phyloP scores from a whole-genome alignment of 805 yeast species.

The Candida ponderosae region DNA sequence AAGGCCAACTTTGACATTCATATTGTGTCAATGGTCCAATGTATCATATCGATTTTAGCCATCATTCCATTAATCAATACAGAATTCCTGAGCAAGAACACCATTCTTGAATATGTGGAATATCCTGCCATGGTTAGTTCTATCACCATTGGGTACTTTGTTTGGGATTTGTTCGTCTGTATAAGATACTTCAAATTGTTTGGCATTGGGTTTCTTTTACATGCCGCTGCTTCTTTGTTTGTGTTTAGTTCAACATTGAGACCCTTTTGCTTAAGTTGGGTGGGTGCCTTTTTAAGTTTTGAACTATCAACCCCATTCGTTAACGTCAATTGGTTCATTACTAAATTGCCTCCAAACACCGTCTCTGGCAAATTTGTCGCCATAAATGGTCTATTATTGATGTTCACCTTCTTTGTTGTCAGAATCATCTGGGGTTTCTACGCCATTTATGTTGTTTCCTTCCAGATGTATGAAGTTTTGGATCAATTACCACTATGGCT shows the following conservation, averaged over 20 bases:
- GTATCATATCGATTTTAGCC: constrained; percentile 51
- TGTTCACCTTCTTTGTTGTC: constrained; percentile 64
- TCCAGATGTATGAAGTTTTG: constrained; percentile 38
- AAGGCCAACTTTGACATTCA: constrained; percentile 83
- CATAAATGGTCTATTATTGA: constrained; percentile 65
- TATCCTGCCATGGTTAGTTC: constrained; percentile 69
- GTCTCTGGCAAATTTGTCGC: constrained; percentile 46
- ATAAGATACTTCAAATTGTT: constrained; percentile 52
- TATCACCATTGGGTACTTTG: constrained; percentile 74
- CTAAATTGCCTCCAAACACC: constrained; percentile 63
- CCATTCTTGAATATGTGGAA: constrained; percentile 65
- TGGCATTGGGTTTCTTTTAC: constrained; percentile 77
- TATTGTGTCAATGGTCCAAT: constrained; percentile 80
- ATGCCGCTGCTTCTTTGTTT: constrained; percentile 73
- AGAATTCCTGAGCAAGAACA: constrained; percentile 36
- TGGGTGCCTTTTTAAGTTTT: constrained; percentile 75
- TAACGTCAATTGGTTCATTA: constrained; percentile 86
- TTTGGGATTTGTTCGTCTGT: constrained; percentile 85
- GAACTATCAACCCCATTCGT: constrained; percentile 94
- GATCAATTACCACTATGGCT: constrained; percentile 36
- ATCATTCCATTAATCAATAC: constrained; percentile 63
- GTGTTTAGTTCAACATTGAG: constrained; percentile 58
- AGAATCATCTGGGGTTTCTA: constrained; percentile 85
- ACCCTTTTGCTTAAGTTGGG: constrained; percentile 76
- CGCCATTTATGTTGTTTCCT: constrained; percentile 49